Evolutionary conservation across 208 protist genomes (phyloP), one percentile per base, ranked within the genome.

Genomic region (Trypanosoma platydactyli): DNA sequence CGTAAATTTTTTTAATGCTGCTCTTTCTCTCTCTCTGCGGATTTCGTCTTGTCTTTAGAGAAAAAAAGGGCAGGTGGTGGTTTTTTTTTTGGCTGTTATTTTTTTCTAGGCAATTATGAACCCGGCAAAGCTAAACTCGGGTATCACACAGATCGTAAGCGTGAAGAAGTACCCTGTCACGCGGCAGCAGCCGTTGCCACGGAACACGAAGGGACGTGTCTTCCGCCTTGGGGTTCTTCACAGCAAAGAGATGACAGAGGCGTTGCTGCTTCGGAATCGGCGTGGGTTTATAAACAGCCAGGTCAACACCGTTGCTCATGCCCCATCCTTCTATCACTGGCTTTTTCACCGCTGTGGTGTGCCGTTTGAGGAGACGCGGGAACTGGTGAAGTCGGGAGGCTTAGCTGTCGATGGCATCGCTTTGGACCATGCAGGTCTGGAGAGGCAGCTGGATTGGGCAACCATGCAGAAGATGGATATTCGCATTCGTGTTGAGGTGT

Each of bases 321-420:
- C 87, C 12, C 89, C 89, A 2, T 93, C 87, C 13, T 50, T 95
- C 1, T 95, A 95, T 50, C 85, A 93, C 76, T 95, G 89, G 87
- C 83, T 95, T 15, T 93, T 88, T 51, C 89, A 95, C 55, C 83
- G 86, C 55, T 95, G 89, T 55, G 89, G 89, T 46, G 77, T 95
- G 27, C 82, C 89, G 0, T 95, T 93, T 61, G 84, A 71, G 22
- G 89, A 95, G 70, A 69, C 89, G 25, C 75, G 75, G 30, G 73
- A 64, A 24, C 72, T 86, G 4, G 72, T 77, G 20, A 55, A 77
- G 55, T 70, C 48, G 3, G 79, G 81, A 5, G 57, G 75, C 12
- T 57, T 95, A 4, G 82, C 77, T 25, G 84, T 91, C 25, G 69
- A 93, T 58, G 86, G 82, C 11, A 64, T 71, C 4, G n/a, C 77